Evolutionary conservation across 768 basidiomycete species (phyloP).

Genomic region (Roridomyces roridus): DNA sequence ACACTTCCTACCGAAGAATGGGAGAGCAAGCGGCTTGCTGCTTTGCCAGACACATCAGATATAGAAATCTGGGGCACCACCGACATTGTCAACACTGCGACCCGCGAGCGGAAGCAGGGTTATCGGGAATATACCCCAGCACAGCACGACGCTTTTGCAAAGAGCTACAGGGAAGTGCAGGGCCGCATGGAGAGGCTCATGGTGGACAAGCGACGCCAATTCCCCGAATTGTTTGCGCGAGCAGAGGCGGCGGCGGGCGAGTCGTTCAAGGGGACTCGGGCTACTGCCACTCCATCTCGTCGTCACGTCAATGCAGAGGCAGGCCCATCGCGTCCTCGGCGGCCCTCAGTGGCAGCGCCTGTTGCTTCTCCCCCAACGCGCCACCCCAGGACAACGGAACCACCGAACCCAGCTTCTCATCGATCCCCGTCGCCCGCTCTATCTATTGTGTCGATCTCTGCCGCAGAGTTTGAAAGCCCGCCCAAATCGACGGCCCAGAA

Average conservation of each 20-base stretch:
- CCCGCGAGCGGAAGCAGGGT: constrained; percentile 12
- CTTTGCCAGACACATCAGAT: not conserved
- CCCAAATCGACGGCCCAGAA: not conserved
- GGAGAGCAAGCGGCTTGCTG: not conserved
- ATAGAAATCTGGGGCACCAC: constrained; percentile 10
- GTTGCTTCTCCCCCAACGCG: not conserved
- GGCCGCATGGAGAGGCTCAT: not conserved
- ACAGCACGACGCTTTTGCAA: not conserved
- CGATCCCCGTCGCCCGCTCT: not conserved
- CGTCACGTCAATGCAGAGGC: constrained; percentile 12
- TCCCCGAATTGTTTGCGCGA: not conserved
- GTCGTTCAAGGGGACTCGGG: too few relatives aligned
- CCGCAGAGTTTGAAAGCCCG: not conserved
- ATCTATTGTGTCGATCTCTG: not conserved
- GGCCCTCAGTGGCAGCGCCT: constrained; percentile 14
- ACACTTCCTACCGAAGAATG: constrained; percentile 5
- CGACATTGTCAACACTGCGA: constrained; percentile 12
- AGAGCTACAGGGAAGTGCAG: not conserved
- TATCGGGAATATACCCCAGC: not conserved
- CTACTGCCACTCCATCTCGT: not conserved
- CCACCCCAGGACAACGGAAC: not conserved
- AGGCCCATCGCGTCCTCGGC: constrained; percentile 13
- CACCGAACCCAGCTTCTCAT: not conserved
- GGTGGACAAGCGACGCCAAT: not conserved
- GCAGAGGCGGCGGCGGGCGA: not conserved